These are phyloP conservation scores for Phialophora chinensis DNA, from an alignment of 2,329 filamentous ascomycete genomes.

Conservation along the genomic window DNA sequence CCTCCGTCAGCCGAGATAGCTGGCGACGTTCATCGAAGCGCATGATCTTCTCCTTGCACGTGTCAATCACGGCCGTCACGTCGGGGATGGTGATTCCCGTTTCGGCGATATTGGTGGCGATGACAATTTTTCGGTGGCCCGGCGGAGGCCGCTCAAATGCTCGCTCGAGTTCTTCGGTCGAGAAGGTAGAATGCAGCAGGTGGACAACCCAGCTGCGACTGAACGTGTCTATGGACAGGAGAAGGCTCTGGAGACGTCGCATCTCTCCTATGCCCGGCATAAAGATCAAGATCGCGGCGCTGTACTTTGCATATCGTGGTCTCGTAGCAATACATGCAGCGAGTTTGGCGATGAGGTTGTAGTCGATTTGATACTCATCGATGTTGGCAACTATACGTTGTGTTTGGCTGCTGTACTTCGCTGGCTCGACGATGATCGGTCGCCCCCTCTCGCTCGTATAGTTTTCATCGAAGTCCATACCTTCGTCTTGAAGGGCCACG, in stretches of 20 bases:
- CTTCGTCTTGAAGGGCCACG: conserved; percentile 42
- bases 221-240: conserved; percentile 78
- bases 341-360: conserved; percentile 80
- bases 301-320: conserved; percentile 71
- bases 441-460: conserved; percentile 46
- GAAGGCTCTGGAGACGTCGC: conserved; percentile 81
- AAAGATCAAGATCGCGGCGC: conserved; percentile 92
- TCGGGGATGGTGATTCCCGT: conserved; percentile 99
- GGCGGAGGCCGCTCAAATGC: conserved; percentile 85
- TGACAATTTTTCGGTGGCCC: conserved; percentile 87
- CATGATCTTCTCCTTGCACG: conserved; percentile 79
- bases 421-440: conserved; percentile 20
- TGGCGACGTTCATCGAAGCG: conserved; percentile 92
- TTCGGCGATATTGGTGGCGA: conserved; percentile 97
- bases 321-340: conserved; percentile 76
- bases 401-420: conserved; percentile 76
- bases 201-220: conserved; percentile 81
- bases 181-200: conserved; percentile 90
- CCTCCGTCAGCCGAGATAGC: conserved; percentile 86
- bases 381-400: conserved; percentile 75
- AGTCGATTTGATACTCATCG: conserved; percentile 91
- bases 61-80: conserved; percentile 95
- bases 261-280: conserved; percentile 95
- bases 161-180: conserved; percentile 93
- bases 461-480: conserved; percentile 54